phyloP scores from a whole-genome alignment of 1,284 basidiomycete species.

The Thelephora terrestris region DNA sequence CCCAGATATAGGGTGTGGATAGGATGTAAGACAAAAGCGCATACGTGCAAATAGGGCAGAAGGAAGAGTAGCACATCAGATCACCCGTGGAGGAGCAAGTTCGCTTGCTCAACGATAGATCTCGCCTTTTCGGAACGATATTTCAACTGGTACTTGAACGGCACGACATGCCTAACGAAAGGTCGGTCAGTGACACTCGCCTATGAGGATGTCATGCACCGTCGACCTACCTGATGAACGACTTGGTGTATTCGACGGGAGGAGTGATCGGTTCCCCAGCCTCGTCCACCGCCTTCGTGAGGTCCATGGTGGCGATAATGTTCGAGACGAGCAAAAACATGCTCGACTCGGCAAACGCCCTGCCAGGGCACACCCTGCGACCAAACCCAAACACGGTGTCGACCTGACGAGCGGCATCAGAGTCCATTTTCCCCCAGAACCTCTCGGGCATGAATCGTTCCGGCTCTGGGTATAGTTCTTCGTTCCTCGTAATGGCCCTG shows the following conservation, averaged over 20 bases:
- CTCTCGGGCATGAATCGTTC: conserved; percentile 22
- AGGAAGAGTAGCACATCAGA: neutral
- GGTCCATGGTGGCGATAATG: conserved; percentile 20
- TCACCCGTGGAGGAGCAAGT: neutral
- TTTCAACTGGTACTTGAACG: neutral
- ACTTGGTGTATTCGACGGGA: conserved; percentile 14
- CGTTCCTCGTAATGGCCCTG: conserved; percentile 24
- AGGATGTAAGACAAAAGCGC: neutral
- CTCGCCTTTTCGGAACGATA: neutral
- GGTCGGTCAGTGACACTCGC: neutral
- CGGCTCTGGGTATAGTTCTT: conserved; percentile 16
- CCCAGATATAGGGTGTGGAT: neutral
- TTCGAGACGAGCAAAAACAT: conserved; percentile 22
- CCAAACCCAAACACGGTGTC: conserved; percentile 25
- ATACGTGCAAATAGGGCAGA: too few species aligned
- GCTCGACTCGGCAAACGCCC: conserved; percentile 19
- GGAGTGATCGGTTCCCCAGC: conserved; percentile 18
- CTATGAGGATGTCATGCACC: neutral
- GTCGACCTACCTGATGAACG: conserved; percentile 14
- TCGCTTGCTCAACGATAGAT: neutral
- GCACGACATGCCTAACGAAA: neutral
- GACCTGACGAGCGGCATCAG: conserved; percentile 11
- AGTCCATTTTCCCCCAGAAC: conserved; percentile 18
- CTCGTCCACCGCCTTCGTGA: conserved; percentile 16
- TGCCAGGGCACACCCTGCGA: conserved; percentile 28